Conservation (phyloP, 805 yeast genomes). For the Nakazawaea ernobii region DNA sequence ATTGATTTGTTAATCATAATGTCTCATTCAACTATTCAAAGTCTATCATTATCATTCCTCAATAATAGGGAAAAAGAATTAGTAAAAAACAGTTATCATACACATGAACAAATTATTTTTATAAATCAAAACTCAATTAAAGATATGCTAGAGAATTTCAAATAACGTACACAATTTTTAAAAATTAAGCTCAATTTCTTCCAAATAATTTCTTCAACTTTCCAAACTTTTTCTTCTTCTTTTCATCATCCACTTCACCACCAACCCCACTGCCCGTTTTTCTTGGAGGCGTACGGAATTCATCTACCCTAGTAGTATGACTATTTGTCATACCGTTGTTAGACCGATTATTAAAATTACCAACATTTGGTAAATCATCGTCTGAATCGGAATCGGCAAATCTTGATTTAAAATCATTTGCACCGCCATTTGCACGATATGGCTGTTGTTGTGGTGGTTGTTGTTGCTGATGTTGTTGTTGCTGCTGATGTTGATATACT, state of each 20-base stretch:
- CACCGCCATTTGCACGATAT: slow-evolving; percentile 10
- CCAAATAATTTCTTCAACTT: slow-evolving; percentile 30
- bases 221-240: slow-evolving; percentile 26
- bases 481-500: slow-evolving; percentile 20
- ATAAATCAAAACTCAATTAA: background rate
- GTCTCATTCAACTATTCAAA: too few relatives aligned
- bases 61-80: too few relatives aligned
- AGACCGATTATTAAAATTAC: background rate
- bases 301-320: background rate
- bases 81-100: background rate
- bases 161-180: background rate
- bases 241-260: slow-evolving; percentile 5
- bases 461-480: slow-evolving; percentile 18
- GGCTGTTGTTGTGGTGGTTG: slow-evolving; percentile 13
- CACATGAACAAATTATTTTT: background rate
- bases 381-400: slow-evolving; percentile 65
- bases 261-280: background rate
- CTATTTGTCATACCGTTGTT: background rate
- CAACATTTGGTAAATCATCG: slow-evolving; percentile 23
- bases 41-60: too few relatives aligned
- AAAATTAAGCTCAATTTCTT: slow-evolving; percentile 9
- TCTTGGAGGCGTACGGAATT: slow-evolving; percentile 1
- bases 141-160: background rate
- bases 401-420: slow-evolving; percentile 41
- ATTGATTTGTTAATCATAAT: too few relatives aligned